A percentile compares a stretch with the other conserved stretches of the same genome.
Evolutionary conservation across 345 rosid species (phyloP).

Genomic region (Citrus maxima): DNA sequence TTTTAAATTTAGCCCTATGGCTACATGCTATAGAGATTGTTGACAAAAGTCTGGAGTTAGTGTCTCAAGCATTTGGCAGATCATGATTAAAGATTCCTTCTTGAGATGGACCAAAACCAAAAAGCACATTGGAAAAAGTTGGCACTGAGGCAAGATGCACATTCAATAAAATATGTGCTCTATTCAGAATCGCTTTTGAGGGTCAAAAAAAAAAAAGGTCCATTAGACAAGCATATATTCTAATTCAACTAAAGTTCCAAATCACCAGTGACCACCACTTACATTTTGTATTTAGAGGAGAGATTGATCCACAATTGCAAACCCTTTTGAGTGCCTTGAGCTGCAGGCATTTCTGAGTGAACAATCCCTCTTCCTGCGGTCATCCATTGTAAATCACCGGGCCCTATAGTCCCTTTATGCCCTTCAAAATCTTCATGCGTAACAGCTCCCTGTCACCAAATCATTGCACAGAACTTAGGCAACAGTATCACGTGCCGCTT

Average conservation of each 20-base stretch:
- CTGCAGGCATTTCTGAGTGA: constrained; percentile 93
- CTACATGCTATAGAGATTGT: neutral
- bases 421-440: constrained; percentile 90
- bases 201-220: neutral
- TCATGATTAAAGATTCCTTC: constrained; percentile 14
- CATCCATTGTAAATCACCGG: constrained; percentile 97
- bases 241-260: neutral
- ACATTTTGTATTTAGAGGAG: constrained; percentile 78
- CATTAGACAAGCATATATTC: constrained; percentile 8
- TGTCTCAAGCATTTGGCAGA: constrained; percentile 18
- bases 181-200: constrained; percentile 18
- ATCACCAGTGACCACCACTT: constrained; percentile 10
- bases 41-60: constrained; percentile 12
- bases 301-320: constrained; percentile 91
- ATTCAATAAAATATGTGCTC: neutral
- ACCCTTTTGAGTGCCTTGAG: constrained; percentile 73
- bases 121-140: constrained; percentile 3
- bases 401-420: constrained; percentile 70
- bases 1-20: neutral
- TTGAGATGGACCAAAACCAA: neutral
- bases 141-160: neutral
- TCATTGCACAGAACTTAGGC: neutral
- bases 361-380: constrained; percentile 96
- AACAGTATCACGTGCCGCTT: neutral
- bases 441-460: constrained; percentile 50